Evolutionary conservation across 2,329 filamentous ascomycete species (phyloP), one percentile per base, ranked within the genome.

Genomic region (Trichoderma gracile): DNA sequence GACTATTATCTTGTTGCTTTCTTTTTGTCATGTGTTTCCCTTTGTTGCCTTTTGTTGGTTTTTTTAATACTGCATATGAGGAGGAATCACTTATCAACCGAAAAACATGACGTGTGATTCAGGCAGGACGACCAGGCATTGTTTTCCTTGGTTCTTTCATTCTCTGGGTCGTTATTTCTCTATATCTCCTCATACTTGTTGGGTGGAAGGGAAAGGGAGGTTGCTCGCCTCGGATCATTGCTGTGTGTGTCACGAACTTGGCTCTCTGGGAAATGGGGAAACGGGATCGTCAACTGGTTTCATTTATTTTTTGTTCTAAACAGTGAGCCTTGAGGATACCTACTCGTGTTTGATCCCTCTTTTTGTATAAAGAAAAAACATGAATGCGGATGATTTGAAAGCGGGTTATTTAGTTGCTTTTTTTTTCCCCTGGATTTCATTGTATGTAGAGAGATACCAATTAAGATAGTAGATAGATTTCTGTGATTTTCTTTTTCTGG

Each of bases 221-320:
- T 27, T 30, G 2, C n/a, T 14, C n/a, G 33, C 40, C 46, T 27
- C 17, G 56, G 56, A 46, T 23, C 21, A 21, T 19, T 40, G 14
- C 47, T 23, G 17, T 27, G 42, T 17, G 43, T n/a, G 19, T 45
- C 45, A 27, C 10, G 47, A 30, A 38, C 33, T 52, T 52, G 49
- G 49, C 49, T 33, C 49, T 14, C 27, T 52, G 33, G 49, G 49
- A 52, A 52, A 33, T 27, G 49, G 49, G 49, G 33, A 33, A 52
- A 33, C 49, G 49, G 49, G 49, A 52, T 52, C 49, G 49, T 52
- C 49, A 52, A 52, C 47, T 30, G 47, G 47, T 52, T 52, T 38
- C 3, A 38, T 38, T 38, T 3, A 4, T 45, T 45, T 47, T 23
- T 25, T 47, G 8, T 23, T 55, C 27, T 38, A 38, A 21, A 25